Conservation (phyloP, 805 yeast species). For the Schwanniomyces sp. region DNA sequence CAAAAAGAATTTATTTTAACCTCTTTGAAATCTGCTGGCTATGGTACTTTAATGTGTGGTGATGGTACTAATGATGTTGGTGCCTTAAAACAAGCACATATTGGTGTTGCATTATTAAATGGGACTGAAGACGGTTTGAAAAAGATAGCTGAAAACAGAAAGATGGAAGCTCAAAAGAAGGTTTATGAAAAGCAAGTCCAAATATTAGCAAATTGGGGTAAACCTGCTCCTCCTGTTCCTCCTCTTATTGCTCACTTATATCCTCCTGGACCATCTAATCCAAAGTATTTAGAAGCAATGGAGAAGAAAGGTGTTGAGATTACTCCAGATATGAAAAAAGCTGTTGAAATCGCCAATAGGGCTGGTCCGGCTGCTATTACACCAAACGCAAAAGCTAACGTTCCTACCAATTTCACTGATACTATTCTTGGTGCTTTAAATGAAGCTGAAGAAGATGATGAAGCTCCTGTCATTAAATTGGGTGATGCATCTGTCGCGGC, state of each 20-base stretch:
- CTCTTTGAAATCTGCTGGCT: conserved; percentile 82
- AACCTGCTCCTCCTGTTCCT: conserved; percentile 83
- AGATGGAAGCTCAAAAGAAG: conserved; percentile 58
- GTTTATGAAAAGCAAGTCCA: conserved; percentile 85
- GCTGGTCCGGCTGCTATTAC: conserved; percentile 35
- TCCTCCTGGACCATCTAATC: conserved; percentile 94
- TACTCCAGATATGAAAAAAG: conserved; percentile 67
- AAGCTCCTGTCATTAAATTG: conserved; percentile 88
- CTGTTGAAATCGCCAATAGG: conserved; percentile 54
- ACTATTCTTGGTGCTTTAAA: conserved; percentile 56
- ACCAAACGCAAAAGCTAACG: conserved; percentile 23
- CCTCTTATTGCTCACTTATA: conserved; percentile 86
- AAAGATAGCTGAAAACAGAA: conserved; percentile 80
- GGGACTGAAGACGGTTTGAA: conserved; percentile 95
- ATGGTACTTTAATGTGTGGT: conserved; percentile 97
- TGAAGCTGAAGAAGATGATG: conserved; percentile 65
- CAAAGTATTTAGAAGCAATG: conserved; percentile 81
- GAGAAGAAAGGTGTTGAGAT: conserved; percentile 80
- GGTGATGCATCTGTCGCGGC: conserved; percentile 99
- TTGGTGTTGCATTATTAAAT: conserved; percentile 95
- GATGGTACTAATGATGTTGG: conserved; percentile 99
- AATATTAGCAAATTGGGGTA: conserved; percentile 77
- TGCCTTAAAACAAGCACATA: conserved; percentile 96
- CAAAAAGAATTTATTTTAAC: conserved; percentile 92
- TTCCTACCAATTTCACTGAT: conserved; percentile 51